phyloP scores from a whole-genome alignment of 495 filamentous ascomycete genomes.

The Penicillium egyptiacum region DNA sequence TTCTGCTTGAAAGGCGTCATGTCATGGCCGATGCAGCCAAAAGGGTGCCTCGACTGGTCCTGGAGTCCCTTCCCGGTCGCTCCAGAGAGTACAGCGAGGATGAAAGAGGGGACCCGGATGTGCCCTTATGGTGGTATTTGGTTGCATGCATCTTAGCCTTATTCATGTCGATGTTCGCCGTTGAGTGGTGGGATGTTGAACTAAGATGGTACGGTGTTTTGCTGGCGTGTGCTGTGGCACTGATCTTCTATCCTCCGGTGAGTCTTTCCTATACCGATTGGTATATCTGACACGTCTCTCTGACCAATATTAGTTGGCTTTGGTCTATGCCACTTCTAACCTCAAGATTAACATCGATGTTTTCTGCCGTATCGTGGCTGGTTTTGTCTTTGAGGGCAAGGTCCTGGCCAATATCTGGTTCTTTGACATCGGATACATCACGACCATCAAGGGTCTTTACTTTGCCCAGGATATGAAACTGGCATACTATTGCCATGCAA shows the following conservation, averaged over 20 bases:
- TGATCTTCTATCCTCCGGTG: slow-evolving; percentile 46
- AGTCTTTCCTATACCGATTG: background rate
- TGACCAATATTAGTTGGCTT: slow-evolving; percentile 74
- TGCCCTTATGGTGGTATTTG: slow-evolving; percentile 76
- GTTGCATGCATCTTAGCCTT: slow-evolving; percentile 66
- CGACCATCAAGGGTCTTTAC: slow-evolving; percentile 79
- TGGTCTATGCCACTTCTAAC: slow-evolving; percentile 85
- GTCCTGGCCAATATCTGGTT: slow-evolving; percentile 90
- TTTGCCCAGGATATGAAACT: slow-evolving; percentile 86
- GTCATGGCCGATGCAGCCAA: slow-evolving; percentile 22
- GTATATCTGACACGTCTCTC: slow-evolving; percentile 59
- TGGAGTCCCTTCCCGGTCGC: slow-evolving; percentile 11
- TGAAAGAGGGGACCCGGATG: slow-evolving; percentile 58
- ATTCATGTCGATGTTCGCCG: slow-evolving; percentile 74
- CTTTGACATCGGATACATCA: slow-evolving; percentile 68
- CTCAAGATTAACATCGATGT: slow-evolving; percentile 79
- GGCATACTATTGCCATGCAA: slow-evolving; percentile 77
- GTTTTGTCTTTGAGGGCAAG: slow-evolving; percentile 73
- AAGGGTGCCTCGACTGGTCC: slow-evolving; percentile 10
- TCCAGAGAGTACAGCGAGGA: slow-evolving; percentile 56
- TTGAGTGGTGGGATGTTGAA: slow-evolving; percentile 74
- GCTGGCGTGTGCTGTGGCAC: slow-evolving; percentile 69
- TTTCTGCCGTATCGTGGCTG: slow-evolving; percentile 75
- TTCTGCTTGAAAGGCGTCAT: slow-evolving; percentile 48
- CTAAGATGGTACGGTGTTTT: slow-evolving; percentile 66